Evolutionary conservation across 129 eudicot species (phyloP).

Genomic region (Tagetes erecta): DNA sequence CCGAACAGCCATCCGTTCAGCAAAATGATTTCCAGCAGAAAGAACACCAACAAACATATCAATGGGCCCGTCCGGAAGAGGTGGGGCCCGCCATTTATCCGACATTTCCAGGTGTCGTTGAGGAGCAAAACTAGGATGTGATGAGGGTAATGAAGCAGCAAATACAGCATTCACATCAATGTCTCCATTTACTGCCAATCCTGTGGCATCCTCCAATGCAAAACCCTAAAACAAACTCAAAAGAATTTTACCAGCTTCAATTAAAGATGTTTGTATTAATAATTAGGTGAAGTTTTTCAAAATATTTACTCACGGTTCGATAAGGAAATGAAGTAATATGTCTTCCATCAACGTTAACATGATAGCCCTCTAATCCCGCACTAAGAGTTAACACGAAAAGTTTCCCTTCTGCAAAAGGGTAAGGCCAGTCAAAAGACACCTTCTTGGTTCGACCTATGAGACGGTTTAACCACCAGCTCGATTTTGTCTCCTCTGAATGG

Average conservation of each 20-base stretch:
- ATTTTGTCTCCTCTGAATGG: conserved; percentile 59
- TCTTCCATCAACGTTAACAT: conserved; percentile 81
- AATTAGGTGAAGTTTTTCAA: neutral
- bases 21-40: conserved; percentile 94
- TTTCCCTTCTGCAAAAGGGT: conserved; percentile 80
- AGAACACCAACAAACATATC: conserved; percentile 78
- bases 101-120: conserved; percentile 72
- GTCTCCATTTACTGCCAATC: conserved; percentile 69
- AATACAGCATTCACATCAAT: conserved; percentile 61
- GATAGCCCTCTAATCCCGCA: conserved; percentile 90
- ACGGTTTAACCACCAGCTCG: conserved; percentile 88
- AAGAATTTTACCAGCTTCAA: neutral
- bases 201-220: conserved; percentile 91
- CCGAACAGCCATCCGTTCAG: conserved; percentile 96
- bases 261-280: neutral
- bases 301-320: conserved; percentile 62
- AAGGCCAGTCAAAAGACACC: conserved; percentile 82
- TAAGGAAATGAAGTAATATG: conserved; percentile 86
- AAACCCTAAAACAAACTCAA: conserved; percentile 55
- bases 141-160: conserved; percentile 82
- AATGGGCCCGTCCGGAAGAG: conserved; percentile 57
- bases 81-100: conserved; percentile 71
- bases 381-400: conserved; percentile 73
- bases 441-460: conserved; percentile 73
- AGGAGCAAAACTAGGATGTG: conserved; percentile 88